Conservation (phyloP, 495 filamentous ascomycete genomes). For the Aspergillus bridgeri region DNA sequence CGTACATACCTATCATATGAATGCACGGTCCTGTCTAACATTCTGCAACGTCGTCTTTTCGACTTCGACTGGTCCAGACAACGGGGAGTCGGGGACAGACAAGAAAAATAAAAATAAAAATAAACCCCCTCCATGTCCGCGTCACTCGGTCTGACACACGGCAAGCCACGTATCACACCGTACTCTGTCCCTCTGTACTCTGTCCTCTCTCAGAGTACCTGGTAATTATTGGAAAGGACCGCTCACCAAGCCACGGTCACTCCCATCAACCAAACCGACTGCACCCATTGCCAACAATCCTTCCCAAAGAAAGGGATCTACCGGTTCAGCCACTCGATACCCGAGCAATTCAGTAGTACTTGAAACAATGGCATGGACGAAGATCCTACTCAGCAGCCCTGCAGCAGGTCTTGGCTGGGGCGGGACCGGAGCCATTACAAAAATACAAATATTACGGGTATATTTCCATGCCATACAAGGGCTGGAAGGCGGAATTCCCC, state of each 20-base stretch:
- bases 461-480: constrained; percentile 4
- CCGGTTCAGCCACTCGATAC: constrained; percentile 17
- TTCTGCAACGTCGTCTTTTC: neutral
- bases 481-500: neutral
- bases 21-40: neutral
- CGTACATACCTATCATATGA: no score
- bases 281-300: neutral
- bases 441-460: neutral
- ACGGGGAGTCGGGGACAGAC: neutral
- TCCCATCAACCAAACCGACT: neutral
- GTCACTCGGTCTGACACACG: constrained; percentile 12
- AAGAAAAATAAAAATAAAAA: no score
- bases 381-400: constrained; percentile 28
- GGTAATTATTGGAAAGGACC: neutral
- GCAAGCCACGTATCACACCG: constrained; percentile 1
- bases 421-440: neutral
- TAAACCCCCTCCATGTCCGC: neutral
- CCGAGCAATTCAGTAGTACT: constrained; percentile 16
- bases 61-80: neutral
- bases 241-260: neutral
- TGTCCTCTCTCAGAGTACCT: neutral
- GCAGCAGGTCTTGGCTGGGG: constrained; percentile 12
- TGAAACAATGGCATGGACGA: constrained; percentile 21
- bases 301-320: constrained; percentile 10
- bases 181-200: neutral